Evolutionary conservation across 208 protist species (phyloP).

Genomic region (Strigomonas culicis): DNA sequence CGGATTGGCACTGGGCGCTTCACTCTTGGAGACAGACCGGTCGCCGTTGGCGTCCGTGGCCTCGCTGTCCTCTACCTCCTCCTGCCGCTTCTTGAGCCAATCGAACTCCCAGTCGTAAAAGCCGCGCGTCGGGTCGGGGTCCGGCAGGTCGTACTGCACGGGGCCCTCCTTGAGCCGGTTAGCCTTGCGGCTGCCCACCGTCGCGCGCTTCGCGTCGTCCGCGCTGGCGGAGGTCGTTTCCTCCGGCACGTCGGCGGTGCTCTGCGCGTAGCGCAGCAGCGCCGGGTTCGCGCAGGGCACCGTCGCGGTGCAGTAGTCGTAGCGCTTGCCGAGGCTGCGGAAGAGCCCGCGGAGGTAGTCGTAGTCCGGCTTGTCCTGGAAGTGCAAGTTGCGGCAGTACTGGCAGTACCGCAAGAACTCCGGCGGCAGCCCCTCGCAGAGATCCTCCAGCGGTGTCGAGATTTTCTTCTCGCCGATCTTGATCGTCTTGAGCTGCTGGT

Average conservation of each 20-base stretch:
- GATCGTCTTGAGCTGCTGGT: constrained; percentile 70
- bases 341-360: constrained; percentile 73
- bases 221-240: constrained; percentile 9
- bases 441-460: constrained; percentile 47
- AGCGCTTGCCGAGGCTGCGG: constrained; percentile 27
- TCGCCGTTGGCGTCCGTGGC: background rate
- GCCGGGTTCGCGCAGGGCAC: background rate
- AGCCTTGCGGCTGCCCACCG: background rate
- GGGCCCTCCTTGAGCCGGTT: background rate
- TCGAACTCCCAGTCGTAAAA: constrained; percentile 85
- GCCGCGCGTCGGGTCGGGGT: constrained; percentile 24
- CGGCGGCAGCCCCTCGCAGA: constrained; percentile 60
- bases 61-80: constrained; percentile 32
- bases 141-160: constrained; percentile 9
- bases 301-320: constrained; percentile 21
- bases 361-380: constrained; percentile 80
- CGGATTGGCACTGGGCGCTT: constrained; percentile 4
- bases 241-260: constrained; percentile 11
- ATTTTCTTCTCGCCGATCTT: constrained; percentile 87
- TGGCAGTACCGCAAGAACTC: constrained; percentile 69
- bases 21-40: background rate
- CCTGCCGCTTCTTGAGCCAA: constrained; percentile 72
- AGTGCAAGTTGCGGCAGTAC: constrained; percentile 74
- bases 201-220: background rate
- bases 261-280: background rate